phyloP scores from a whole-genome alignment of 2,329 filamentous ascomycete species.

The Dothistroma pini region DNA sequence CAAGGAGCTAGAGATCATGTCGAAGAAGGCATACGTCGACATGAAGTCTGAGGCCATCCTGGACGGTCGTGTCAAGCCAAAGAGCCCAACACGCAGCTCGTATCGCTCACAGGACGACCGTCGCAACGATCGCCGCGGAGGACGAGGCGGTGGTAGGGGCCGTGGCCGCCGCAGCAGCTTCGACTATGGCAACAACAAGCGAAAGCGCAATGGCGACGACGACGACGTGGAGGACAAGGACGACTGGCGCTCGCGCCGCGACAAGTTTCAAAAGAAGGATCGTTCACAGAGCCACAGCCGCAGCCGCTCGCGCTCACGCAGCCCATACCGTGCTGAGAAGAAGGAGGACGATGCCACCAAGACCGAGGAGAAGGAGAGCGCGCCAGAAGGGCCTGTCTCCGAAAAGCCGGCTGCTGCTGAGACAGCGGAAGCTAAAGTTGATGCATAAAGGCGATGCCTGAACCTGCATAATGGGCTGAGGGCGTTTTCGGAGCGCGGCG shows the following conservation, averaged over 20 bases:
- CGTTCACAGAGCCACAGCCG: conserved; percentile 14
- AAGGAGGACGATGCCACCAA: conserved; percentile 14
- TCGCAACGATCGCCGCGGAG: conserved; percentile 29
- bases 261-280: conserved; percentile 22
- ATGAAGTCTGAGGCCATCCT: conserved; percentile 46
- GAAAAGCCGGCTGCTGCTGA: not conserved
- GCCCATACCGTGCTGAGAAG: conserved; percentile 16
- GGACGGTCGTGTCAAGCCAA: conserved; percentile 39
- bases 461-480: not conserved
- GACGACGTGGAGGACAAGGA: conserved; percentile 24
- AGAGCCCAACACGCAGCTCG: conserved; percentile 31
- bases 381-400: not conserved
- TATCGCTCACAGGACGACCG: conserved; percentile 40
- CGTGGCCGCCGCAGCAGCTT: conserved; percentile 30
- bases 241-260: conserved; percentile 25
- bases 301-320: conserved; percentile 16
- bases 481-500: not conserved
- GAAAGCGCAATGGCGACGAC: conserved; percentile 23
- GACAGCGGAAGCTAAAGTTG: not conserved
- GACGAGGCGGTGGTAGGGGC: conserved; percentile 26
- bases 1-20: conserved; percentile 74
- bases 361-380: conserved; percentile 12
- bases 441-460: not conserved
- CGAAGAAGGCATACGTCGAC: conserved; percentile 78
- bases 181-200: conserved; percentile 27